Percentiles rank a stretch among this genome's conserved stretches.
Evolutionary conservation across 768 basidiomycete genomes (phyloP).

Genomic region (Termitomyces eurrhizus): DNA sequence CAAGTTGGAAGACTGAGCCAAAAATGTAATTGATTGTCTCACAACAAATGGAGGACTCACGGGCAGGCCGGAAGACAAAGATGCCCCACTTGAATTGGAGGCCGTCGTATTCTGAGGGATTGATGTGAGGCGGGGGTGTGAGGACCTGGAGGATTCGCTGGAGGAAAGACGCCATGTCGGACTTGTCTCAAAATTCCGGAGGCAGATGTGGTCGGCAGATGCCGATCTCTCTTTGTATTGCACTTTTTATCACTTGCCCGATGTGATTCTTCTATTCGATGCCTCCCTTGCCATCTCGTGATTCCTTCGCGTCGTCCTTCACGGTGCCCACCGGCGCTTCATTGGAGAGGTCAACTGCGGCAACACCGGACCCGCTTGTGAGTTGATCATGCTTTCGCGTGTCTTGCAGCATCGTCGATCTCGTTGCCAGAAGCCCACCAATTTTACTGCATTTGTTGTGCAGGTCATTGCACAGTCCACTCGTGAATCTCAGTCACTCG

Average conservation of each 20-base stretch:
- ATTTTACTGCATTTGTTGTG: conserved; percentile 60
- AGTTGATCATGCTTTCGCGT: not conserved
- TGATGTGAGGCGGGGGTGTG: conserved; percentile 55
- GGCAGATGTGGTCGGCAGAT: conserved; percentile 7
- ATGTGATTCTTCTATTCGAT: conserved; percentile 1
- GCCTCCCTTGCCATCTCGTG: conserved; percentile 7
- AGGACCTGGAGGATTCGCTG: conserved; percentile 34
- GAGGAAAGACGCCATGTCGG: conserved; percentile 25
- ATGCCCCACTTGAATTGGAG: conserved; percentile 69
- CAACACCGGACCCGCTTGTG: conserved; percentile 8
- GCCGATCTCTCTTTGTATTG: conserved; percentile 4
- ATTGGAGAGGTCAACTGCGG: too few species aligned
- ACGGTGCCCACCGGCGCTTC: not conserved
- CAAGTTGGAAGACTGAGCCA: conserved; percentile 56
- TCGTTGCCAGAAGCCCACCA: conserved; percentile 35
- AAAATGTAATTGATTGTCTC: conserved; percentile 2
- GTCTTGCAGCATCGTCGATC: not conserved
- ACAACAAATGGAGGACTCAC: conserved; percentile 34
- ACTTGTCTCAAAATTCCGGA: not conserved
- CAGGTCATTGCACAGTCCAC: conserved; percentile 50
- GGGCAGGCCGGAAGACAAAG: conserved; percentile 77
- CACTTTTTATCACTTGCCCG: not conserved
- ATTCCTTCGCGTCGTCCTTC: conserved; percentile 12
- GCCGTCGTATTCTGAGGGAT: conserved; percentile 65
- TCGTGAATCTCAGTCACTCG: conserved; percentile 38